Base-by-base conservation (phyloP, 2,329 filamentous ascomycete species). In the Didymella glomerata region DNA sequence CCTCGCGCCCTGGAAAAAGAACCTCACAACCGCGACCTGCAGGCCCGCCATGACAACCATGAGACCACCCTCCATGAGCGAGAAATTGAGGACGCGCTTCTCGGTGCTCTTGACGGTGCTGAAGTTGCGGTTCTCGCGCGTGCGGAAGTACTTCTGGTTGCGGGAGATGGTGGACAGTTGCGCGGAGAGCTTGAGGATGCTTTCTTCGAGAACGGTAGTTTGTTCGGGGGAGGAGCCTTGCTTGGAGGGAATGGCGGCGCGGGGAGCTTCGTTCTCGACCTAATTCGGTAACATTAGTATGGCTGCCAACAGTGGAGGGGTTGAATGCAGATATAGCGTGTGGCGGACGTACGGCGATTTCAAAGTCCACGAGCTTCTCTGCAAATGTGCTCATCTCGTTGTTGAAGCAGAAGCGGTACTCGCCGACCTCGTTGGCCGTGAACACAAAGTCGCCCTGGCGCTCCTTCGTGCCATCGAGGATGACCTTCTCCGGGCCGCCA, bases 61-160 rank as follows among this genome's bases (percentile, higher is more conserved):
- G 82, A 99, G 88, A 63, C 86, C 85, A 66, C 91, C 90, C 83
- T 99, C 95, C 70, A 98, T 90, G 75, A 99, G 83, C 77, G 92
- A 96, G 79, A 99, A 97, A 81, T 97, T 98, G 82, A 97, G 93
- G 73, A 99, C 99, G 64, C 95, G 86, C 77, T 87, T 88, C 84
- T 99, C 95, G 40, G 95, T 99, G 81, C 93, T 97, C 78, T 92
- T 86, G 71, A 99, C 95, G 10, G 95, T 99, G 82, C 92, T 96
- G 81, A 99, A 98, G 82, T 99, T 99, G 63, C 95, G 87, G 85
- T 99, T 99, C 84, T 99, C 95, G 67, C 95, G 89, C 2, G 95
- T 99, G 64, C 96, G 91, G 88, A 99, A 99, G 84, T 99, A 99
- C 79, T 99, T 99, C 76, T 99, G 95, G 83, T 97, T 97, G 73